phyloP scores from a whole-genome alignment of 73 alveolate genomes.

The Paramecium sonneborni region DNA sequence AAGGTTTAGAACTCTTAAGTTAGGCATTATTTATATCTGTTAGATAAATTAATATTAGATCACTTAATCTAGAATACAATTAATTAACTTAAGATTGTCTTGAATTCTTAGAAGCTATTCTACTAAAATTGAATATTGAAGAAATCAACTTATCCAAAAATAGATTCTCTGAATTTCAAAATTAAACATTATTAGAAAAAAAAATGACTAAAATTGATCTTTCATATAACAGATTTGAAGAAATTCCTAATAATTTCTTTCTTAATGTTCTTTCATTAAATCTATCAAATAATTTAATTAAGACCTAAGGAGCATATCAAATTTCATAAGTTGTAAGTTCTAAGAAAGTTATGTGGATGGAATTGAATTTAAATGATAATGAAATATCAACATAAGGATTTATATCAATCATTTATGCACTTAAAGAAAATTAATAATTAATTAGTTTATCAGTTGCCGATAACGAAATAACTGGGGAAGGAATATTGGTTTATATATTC shows the following conservation, averaged over 20 bases:
- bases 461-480: constrained; percentile 13
- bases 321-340: constrained; percentile 1
- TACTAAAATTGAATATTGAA: not conserved
- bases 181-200: not conserved
- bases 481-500: constrained; percentile 26
- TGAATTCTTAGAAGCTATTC: not conserved
- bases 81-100: not conserved
- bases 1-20: constrained; percentile 8
- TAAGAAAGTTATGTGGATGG: not conserved
- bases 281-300: not conserved
- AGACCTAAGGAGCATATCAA: constrained; percentile 38
- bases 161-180: not conserved
- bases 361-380: constrained; percentile 11
- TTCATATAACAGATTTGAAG: not conserved
- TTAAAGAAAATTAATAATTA: not conserved
- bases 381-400: not conserved
- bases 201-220: not conserved
- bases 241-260: constrained; percentile 26
- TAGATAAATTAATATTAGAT: not conserved
- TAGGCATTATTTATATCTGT: not conserved
- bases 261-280: not conserved
- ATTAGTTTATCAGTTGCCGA: not conserved
- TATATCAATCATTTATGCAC: constrained; percentile 9
- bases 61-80: not conserved
- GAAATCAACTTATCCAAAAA: constrained; percentile 21